Evolutionary conservation across 140 eudicot species (phyloP).

Genomic region (Bidens hawaiensis): DNA sequence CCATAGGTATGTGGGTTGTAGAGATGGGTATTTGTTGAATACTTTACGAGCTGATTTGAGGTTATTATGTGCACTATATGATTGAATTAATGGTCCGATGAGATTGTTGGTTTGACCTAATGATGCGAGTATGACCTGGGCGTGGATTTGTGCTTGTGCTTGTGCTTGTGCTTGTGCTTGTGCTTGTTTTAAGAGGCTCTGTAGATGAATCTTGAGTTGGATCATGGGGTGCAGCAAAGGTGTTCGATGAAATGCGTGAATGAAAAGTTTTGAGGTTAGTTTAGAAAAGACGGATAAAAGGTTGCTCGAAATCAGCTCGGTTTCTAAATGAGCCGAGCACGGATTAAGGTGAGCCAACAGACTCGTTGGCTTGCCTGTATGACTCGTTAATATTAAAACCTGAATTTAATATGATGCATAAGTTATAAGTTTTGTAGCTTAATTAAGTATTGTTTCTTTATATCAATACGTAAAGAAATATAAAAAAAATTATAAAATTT

Average conservation of each 20-base stretch:
- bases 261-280: too few relatives aligned
- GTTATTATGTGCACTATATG: constrained; percentile 22
- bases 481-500: too few relatives aligned
- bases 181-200: constrained; percentile 20
- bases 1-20: constrained; percentile 37
- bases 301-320: too few relatives aligned
- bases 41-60: constrained; percentile 18
- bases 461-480: too few relatives aligned
- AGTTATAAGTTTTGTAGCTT: too few relatives aligned
- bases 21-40: constrained; percentile 28
- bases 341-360: too few relatives aligned
- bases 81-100: constrained; percentile 32
- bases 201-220: constrained; percentile 22
- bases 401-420: too few relatives aligned
- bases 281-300: too few relatives aligned
- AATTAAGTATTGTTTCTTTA: too few relatives aligned
- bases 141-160: constrained; percentile 36
- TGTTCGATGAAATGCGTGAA: constrained; percentile 26
- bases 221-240: constrained; percentile 19
- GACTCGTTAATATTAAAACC: too few relatives aligned
- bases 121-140: constrained; percentile 33
- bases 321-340: too few relatives aligned
- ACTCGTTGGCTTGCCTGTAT: too few relatives aligned
- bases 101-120: constrained; percentile 20
- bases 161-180: constrained; percentile 26